Evolutionary conservation across 371 early-diverging fungal species (phyloP), one percentile per base, ranked within the genome.

Genomic region (Umbelopsis sp.): DNA sequence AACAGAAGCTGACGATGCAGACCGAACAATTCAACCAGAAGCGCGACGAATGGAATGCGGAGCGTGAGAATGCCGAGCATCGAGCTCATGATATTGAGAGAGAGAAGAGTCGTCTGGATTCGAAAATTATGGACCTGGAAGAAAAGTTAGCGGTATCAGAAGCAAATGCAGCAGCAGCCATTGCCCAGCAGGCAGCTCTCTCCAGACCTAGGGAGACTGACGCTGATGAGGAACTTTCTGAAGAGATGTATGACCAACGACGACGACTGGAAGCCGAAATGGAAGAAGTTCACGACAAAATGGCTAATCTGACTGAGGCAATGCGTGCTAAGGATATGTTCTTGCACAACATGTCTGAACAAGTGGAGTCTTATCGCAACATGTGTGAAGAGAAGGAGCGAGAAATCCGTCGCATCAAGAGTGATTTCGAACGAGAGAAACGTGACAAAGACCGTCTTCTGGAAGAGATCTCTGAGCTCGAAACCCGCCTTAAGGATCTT

Each of bases 61-160:
- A 68, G 71, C 62, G 64, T 73, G 67, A 74, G 77, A 37, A 63
- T 80, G 0, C 84, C 85, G 18, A 85, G 72, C 65, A 80, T 81
- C 20, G 74, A 88, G 20, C 82, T 84, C 57, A 76, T 78, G 18
- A 78, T 86, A 0, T 77, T 90, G 63, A 90, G 87, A 68, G 87
- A 85, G 70, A 87, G 80, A 70, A 89, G 74, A 70, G 70, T 2
- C 44, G 74, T 45, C 67, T 75, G 50, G 81, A 83, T 29, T 74
- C 75, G 32, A 73, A 72, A 16, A 67, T 80, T 14, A 73, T 74
- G 22, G 81, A 80, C 18, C 64, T 80, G 4, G 83, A 80, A 72
- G 80, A 71, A 81, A 89, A 80, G 35, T 69, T 81, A 4, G 78
- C 75, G 6, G 73, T 78, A 48, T 76, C 83, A 1, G 83, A 83